Evolutionary conservation across 495 filamentous ascomycete genomes (phyloP), one percentile per base, ranked within the genome.

Genomic region (Daldinia loculata): DNA sequence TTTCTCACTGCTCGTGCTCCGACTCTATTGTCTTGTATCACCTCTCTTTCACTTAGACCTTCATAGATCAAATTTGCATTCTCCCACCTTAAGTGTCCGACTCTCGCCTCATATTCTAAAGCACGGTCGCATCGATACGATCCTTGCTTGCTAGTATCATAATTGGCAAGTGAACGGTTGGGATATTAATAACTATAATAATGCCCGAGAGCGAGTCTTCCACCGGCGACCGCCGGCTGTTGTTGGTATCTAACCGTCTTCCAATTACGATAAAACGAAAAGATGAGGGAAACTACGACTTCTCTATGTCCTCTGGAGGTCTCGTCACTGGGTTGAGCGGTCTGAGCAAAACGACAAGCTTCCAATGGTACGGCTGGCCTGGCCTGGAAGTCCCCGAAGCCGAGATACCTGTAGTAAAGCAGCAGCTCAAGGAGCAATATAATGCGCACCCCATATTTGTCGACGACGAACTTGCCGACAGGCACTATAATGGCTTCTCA

Each of bases 341-440:
- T 19, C 80, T 99, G 70, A 91, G 92, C 69, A 97, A 97, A 78
- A 88, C 91, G 7, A 97, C 93, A 11, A 95, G 89, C 48, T 98
- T 97, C 82, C 90, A 93, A 77, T 99, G 95, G 95, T 98, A 97
- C 79, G 95, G 95, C 65, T 99, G 95, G 95, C 94, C 95, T 7
- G 95, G 95, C 30, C 76, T 97, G 62, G 92, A 97, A 75, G 86
- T 94, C 29, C 91, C 92, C 50, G 90, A 93, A 61, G 84, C 81
- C 22, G 92, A 95, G 72, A 81, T 87, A 8, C 84, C 79, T 27
- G 86, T 85, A 71, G 85, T 95, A 68, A 84, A 87, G 69, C 86
- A 90, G 80, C 86, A 88, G 55, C 80, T 94, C 53, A 89, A 90
- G 76, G 88, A 92, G 4, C 87, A 93, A 67, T 90, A 93, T 70